phyloP scores from a whole-genome alignment of 1,139 yeast genomes.

The Debaryomyces nepalensis region DNA sequence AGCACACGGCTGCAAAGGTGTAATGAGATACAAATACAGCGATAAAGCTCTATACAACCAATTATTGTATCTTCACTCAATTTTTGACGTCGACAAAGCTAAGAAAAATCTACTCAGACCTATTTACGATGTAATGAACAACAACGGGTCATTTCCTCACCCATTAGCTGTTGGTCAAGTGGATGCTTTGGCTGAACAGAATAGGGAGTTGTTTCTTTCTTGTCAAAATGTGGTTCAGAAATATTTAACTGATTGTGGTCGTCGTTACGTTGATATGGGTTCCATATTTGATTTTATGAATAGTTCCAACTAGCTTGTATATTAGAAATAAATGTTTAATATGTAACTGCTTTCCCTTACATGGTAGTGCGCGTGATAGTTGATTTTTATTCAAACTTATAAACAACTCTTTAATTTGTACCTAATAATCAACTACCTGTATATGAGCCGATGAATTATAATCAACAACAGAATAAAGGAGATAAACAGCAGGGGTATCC shows the following conservation, averaged over 20 bases:
- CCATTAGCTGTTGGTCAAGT: constrained; percentile 61
- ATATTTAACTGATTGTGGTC: constrained; percentile 82
- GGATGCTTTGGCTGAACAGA: constrained; percentile 80
- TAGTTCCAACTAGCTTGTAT: constrained; percentile 10
- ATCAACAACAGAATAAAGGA: constrained; percentile 20
- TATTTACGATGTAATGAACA: constrained; percentile 32
- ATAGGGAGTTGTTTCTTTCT: constrained; percentile 62
- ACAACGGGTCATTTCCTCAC: constrained; percentile 38
- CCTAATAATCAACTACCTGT: background rate
- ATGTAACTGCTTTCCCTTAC: too few species aligned
- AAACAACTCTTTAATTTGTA: background rate
- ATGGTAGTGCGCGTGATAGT: constrained; percentile 12
- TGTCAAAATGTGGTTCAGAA: constrained; percentile 69
- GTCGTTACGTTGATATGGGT: constrained; percentile 89
- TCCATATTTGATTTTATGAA: constrained; percentile 69
- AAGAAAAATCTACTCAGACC: constrained; percentile 61
- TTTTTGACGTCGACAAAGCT: constrained; percentile 85
- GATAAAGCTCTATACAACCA: constrained; percentile 89
- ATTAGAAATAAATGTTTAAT: constrained; percentile 3
- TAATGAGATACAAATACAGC: constrained; percentile 75
- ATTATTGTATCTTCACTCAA: constrained; percentile 72
- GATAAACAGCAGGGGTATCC: constrained; percentile 15
- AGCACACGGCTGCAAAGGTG: constrained; percentile 78
- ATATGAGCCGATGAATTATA: constrained; percentile 21
- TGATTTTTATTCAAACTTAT: constrained; percentile 3